These are phyloP conservation scores for Plantago coronopus DNA, from an alignment of 305 asterid species.

Conservation along the genomic window DNA sequence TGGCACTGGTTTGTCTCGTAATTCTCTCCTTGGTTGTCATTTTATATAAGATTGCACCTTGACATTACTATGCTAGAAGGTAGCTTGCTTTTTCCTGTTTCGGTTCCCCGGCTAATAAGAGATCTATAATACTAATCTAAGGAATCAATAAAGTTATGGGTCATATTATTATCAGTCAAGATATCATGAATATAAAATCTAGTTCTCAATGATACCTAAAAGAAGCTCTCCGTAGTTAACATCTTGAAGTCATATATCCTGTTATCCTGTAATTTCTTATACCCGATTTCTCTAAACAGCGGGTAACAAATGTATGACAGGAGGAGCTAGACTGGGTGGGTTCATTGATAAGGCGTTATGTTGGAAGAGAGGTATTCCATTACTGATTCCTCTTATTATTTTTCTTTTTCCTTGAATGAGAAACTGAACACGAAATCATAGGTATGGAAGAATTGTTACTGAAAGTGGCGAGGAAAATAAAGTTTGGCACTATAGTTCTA, in stretches of 20 bases:
- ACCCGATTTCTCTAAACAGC: constrained; percentile 25
- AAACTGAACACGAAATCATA: constrained; percentile 6
- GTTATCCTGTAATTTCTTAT: constrained; percentile 13
- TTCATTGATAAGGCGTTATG: constrained; percentile 58
- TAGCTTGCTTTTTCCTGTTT: no score
- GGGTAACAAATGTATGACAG: constrained; percentile 39
- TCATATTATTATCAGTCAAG: constrained; percentile 3
- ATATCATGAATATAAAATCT: constrained; percentile 2
- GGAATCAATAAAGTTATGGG: constrained; percentile 2
- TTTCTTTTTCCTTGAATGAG: constrained; percentile 3
- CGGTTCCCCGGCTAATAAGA: no score
- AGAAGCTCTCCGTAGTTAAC: neutral
- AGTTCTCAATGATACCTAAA: neutral
- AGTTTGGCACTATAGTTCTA: no score
- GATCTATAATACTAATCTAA: no score
- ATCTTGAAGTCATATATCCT: constrained; percentile 17
- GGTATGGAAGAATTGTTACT: constrained; percentile 4
- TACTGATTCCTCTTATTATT: no score
- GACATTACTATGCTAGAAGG: no score
- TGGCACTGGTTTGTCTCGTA: neutral
- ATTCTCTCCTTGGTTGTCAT: no score
- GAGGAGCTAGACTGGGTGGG: constrained; percentile 80
- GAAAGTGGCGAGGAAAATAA: neutral
- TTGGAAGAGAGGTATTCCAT: constrained; percentile 86
- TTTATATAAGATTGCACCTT: no score